Evolutionary conservation across 2,329 filamentous ascomycete genomes (phyloP), one percentile per base, ranked within the genome.

Genomic region (Massarina eburnea): DNA sequence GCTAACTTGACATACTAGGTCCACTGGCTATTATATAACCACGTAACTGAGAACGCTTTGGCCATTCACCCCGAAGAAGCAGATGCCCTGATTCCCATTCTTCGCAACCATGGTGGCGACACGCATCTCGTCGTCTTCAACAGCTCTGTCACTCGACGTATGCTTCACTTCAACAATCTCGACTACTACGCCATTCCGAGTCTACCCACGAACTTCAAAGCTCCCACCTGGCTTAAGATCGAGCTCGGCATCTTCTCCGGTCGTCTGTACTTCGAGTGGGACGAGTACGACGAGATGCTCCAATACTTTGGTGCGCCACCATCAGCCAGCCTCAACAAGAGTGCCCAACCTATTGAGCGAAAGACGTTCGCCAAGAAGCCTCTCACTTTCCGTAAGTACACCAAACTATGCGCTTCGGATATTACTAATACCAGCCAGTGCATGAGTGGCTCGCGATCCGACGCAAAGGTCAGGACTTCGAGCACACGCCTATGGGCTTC

Each of bases 1-100:
- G n/a, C n/a, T n/a, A n/a, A n/a, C n/a, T n/a, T n/a, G n/a, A n/a
- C n/a, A n/a, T n/a, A n/a, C n/a, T n/a, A n/a, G n/a, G n/a, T n/a
- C n/a, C 78, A 83, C 20, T 88, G 82, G 83, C 58, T 88, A 2
- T 62, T 88, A 0, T 85, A 78, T 76, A 80, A 76, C 46, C 53
- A 54, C 0, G n/a, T 53, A 0, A 68, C 69, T 0, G 57, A 79
- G 7, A 76, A 71, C 0, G 84, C 77, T 0, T 50, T 88, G 0
- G 61, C 88, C 2, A 57, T 88, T 1, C 81, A 80, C 21, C 80
- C 83, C 0, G 84, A 88, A 52, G 85, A 88, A 59, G 82, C 77
- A 0, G 81, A 88, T 44, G 36, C 57, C 0, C 51, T 86, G 0
- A 72, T 88, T 3, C 72, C 73, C 0, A 49, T 73, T 0, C 51